Percentiles rank a stretch among this genome's conserved stretches.
These are phyloP conservation scores for Meyerozyma athensensis DNA, from an alignment of 1,139 yeast species.

Conservation along the genomic window DNA sequence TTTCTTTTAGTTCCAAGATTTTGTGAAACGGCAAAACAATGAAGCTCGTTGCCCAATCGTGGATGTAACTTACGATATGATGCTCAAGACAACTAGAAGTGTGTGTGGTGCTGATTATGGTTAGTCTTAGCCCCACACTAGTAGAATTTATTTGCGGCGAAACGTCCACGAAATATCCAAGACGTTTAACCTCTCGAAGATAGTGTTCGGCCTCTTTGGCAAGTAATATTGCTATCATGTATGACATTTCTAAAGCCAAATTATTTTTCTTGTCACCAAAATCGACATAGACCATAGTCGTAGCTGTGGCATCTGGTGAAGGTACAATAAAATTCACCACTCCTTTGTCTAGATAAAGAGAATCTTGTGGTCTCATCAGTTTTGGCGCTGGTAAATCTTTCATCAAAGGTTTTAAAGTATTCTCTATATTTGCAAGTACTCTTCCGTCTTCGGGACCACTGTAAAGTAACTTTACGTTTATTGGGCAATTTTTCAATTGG, in stretches of 20 bases:
- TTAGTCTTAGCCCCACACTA: background rate
- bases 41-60: slow-evolving; percentile 25
- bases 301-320: slow-evolving; percentile 10
- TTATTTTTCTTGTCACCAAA: background rate
- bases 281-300: background rate
- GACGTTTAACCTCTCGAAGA: background rate
- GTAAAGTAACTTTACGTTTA: slow-evolving; percentile 37
- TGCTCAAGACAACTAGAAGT: background rate
- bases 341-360: background rate
- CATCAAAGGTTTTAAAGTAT: background rate
- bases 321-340: background rate
- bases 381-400: background rate
- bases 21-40: slow-evolving; percentile 32
- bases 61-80: background rate
- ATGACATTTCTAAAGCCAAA: background rate
- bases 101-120: background rate
- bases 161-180: background rate
- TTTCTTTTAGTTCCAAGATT: slow-evolving; percentile 11
- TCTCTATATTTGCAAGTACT: slow-evolving; percentile 9
- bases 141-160: background rate
- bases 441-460: slow-evolving; percentile 41
- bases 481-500: slow-evolving; percentile 17
- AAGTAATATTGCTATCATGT: background rate
- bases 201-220: background rate
- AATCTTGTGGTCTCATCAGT: slow-evolving; percentile 6